Percentiles rank a stretch among this genome's conserved stretches.
Conservation (phyloP, 2,329 filamentous ascomycete species). For the Aaosphaeria arxii region DNA sequence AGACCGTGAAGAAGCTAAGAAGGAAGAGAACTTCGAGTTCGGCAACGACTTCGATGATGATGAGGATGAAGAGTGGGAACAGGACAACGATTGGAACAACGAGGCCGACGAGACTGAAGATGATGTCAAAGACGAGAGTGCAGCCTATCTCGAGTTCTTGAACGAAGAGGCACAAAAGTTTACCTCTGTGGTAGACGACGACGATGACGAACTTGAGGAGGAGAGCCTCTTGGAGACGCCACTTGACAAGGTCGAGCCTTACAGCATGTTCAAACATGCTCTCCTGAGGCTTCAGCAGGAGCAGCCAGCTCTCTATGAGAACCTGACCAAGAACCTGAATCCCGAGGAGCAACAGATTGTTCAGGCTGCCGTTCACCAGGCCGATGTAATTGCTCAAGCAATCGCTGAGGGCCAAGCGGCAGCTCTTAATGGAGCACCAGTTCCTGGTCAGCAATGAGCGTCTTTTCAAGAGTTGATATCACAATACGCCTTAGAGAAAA, state of each 20-base stretch:
- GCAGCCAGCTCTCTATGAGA: constrained; percentile 84
- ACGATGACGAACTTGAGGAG: constrained; percentile 89
- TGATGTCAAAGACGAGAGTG: constrained; percentile 82
- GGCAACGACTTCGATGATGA: constrained; percentile 73
- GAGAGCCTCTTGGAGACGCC: constrained; percentile 90
- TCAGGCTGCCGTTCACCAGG: constrained; percentile 72
- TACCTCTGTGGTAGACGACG: constrained; percentile 67
- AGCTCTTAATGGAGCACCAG: constrained; percentile 11
- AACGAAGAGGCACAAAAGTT: constrained; percentile 92
- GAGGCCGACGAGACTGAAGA: constrained; percentile 65
- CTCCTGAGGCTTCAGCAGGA: constrained; percentile 78
- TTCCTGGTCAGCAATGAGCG: constrained; percentile 14
- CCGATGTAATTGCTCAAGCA: constrained; percentile 54
- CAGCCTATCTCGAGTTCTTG: constrained; percentile 92
- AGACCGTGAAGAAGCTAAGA: constrained; percentile 89
- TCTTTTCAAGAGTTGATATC: too few species aligned
- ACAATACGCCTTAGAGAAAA: too few species aligned
- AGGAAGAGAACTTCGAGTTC: constrained; percentile 74
- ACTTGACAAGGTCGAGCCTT: constrained; percentile 92
- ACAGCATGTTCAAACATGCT: constrained; percentile 79
- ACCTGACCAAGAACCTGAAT: constrained; percentile 73
- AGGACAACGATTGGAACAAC: constrained; percentile 66
- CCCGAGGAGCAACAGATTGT: constrained; percentile 79
- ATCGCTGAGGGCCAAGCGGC: constrained; percentile 22
- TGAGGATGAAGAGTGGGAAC: constrained; percentile 79